Percentiles rank a stretch among this genome's conserved stretches.
phyloP scores from a whole-genome alignment of 2,329 filamentous ascomycete genomes.

The Dactylonectria macrodidyma region DNA sequence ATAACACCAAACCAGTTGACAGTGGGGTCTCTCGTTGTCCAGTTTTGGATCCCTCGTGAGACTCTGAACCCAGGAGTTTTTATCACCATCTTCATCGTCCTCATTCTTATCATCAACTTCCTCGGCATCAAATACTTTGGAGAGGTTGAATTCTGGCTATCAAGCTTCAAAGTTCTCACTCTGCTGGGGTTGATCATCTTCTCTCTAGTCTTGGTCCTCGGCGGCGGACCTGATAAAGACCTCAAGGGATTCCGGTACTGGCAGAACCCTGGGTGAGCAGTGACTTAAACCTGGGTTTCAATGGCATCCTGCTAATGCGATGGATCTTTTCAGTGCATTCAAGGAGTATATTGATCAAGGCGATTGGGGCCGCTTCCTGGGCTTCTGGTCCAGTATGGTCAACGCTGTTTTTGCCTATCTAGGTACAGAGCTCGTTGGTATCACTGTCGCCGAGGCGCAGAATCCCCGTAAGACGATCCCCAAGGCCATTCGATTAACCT shows the following conservation, averaged over 20 bases:
- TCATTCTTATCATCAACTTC: slow-evolving; percentile 78
- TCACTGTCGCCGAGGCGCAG: slow-evolving; percentile 84
- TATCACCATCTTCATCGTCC: slow-evolving; percentile 78
- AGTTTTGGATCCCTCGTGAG: slow-evolving; percentile 79
- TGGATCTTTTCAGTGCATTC: slow-evolving; percentile 52
- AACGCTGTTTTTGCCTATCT: slow-evolving; percentile 85
- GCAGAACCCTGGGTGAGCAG: slow-evolving; percentile 65
- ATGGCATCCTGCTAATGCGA: neutral
- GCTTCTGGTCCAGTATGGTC: slow-evolving; percentile 80
- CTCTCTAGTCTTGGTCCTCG: slow-evolving; percentile 71
- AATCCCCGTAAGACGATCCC: slow-evolving; percentile 84
- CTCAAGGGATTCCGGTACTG: slow-evolving; percentile 77
- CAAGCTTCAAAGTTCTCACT: slow-evolving; percentile 77
- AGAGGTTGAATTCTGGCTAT: slow-evolving; percentile 75
- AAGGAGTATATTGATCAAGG: slow-evolving; percentile 46
- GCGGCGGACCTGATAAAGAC: slow-evolving; percentile 65
- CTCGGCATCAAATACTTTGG: slow-evolving; percentile 78
- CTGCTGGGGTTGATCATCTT: slow-evolving; percentile 77
- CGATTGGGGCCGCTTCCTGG: slow-evolving; percentile 67
- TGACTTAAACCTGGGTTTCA: neutral
- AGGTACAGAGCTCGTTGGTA: slow-evolving; percentile 82
- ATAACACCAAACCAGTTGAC: slow-evolving; percentile 88
- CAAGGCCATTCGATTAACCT: slow-evolving; percentile 83
- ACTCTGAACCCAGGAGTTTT: slow-evolving; percentile 83
- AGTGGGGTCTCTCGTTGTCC: slow-evolving; percentile 81